Evolutionary conservation across 1,139 yeast genomes (phyloP), one percentile per base, ranked within the genome.

Genomic region (Diutina ranongensis): DNA sequence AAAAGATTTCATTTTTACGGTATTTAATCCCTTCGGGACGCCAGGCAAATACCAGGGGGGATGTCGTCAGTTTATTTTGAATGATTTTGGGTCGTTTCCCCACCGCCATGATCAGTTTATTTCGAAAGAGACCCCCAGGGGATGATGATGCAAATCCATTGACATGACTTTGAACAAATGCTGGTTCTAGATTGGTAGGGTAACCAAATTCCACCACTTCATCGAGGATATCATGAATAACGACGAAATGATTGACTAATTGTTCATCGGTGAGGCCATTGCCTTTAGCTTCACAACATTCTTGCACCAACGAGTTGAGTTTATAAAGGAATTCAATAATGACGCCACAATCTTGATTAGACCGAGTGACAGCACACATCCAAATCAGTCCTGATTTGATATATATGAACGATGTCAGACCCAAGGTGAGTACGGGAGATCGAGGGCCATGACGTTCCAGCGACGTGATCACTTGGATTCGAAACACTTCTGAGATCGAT

Each of bases 381-480:
- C 94, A 92, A 19, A 92, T 56, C 48, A 73, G 69, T 15, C 80
- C 82, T 47, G 80, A 76, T 52, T 78, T 76, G 45, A 86, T 81
- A 57, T 88, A 89, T 44, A 88, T 72, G 59, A 89, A 92, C 0
- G 96, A 83, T 0, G 97, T 92, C 0, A 95, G 85, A 2, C 98
- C 98, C 40, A 92, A 64, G 0, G 97, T 92, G 47, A 89, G 65
- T 5, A 92, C 80, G 0, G 98, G 98, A 2, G 94, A 82, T 51
- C 84, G 71, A 36, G 34, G 76, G n/a, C 42, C 42, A 25, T 38
- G 42, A 7, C 42, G 42, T 25, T 38, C 42, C 42, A 38, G 42
- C 31, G 22, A 27, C 46, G 86, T 72, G 45, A 89, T 85, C 35
- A 88, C 95, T 58, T 92, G 96, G 50, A 89, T 83, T 33, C 96